Conservation (phyloP, 805 yeast genomes). For the Kodamaea kaohsiungensis region DNA sequence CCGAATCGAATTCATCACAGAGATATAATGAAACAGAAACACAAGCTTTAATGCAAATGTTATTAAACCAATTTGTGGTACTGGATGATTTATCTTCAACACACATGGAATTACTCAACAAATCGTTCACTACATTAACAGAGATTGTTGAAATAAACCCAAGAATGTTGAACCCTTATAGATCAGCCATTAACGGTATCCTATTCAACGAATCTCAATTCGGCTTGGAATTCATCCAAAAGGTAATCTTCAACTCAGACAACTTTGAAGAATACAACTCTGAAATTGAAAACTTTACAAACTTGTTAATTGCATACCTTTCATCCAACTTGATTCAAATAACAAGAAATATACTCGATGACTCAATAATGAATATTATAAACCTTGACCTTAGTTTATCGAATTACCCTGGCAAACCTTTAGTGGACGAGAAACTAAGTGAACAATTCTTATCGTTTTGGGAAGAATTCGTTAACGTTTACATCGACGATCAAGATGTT, state of each 20-base stretch:
- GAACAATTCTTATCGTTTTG: slow-evolving; percentile 63
- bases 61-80: slow-evolving; percentile 8
- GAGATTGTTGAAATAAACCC: slow-evolving; percentile 52
- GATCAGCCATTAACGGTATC: slow-evolving; percentile 28
- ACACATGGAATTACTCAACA: slow-evolving; percentile 15
- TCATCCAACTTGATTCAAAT: slow-evolving; percentile 48
- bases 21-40: slow-evolving; percentile 29
- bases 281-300: slow-evolving; percentile 43
- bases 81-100: neutral
- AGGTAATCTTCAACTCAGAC: slow-evolving; percentile 31
- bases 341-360: slow-evolving; percentile 38
- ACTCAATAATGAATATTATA: slow-evolving; percentile 41
- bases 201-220: slow-evolving; percentile 45
- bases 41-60: slow-evolving; percentile 20
- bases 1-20: slow-evolving; percentile 34
- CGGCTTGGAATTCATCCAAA: slow-evolving; percentile 42
- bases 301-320: slow-evolving; percentile 46
- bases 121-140: slow-evolving; percentile 34
- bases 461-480: slow-evolving; percentile 63
- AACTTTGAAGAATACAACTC: slow-evolving; percentile 29
- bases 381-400: slow-evolving; percentile 54
- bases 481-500: slow-evolving; percentile 48
- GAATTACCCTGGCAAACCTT: slow-evolving; percentile 56
- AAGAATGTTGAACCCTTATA: slow-evolving; percentile 34
- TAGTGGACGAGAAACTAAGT: slow-evolving; percentile 56